Evolutionary conservation across 208 protist species (phyloP).

Genomic region (Acanthamoeba sp.): DNA sequence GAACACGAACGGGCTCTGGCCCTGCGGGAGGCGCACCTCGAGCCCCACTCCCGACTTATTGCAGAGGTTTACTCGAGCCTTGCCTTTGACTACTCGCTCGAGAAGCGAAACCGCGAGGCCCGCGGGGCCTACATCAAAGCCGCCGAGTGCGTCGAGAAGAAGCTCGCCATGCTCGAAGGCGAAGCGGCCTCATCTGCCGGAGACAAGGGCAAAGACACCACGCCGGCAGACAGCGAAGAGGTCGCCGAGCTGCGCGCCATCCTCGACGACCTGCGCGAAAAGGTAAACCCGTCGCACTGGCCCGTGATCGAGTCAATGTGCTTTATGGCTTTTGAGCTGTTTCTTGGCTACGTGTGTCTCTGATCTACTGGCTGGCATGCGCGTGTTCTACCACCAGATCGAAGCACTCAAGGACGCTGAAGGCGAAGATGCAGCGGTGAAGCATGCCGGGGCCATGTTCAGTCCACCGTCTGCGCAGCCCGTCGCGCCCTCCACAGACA

Average conservation of each 20-base stretch:
- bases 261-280: conserved; percentile 45
- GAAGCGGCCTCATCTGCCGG: not conserved
- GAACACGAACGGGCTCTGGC: conserved; percentile 2
- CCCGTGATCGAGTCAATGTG: too few relatives aligned
- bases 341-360: too few relatives aligned
- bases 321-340: too few relatives aligned
- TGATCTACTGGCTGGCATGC: too few relatives aligned
- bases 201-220: not conserved
- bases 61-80: conserved; percentile 28
- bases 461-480: not conserved
- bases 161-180: not conserved
- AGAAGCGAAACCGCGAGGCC: conserved; percentile 17
- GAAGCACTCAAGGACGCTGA: not conserved
- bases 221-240: not conserved
- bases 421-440: not conserved
- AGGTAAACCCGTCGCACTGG: not conserved
- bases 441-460: conserved; percentile 8
- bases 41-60: conserved; percentile 30
- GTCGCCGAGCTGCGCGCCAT: conserved; percentile 24
- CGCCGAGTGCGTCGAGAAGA: conserved; percentile 30
- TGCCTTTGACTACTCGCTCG: conserved; percentile 23
- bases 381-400: not conserved
- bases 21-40: not conserved
- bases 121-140: not conserved
- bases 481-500: not conserved